These are phyloP conservation scores for Vaccinium vitisidaea DNA, from an alignment of 148 eudicot species.

Conservation along the genomic window DNA sequence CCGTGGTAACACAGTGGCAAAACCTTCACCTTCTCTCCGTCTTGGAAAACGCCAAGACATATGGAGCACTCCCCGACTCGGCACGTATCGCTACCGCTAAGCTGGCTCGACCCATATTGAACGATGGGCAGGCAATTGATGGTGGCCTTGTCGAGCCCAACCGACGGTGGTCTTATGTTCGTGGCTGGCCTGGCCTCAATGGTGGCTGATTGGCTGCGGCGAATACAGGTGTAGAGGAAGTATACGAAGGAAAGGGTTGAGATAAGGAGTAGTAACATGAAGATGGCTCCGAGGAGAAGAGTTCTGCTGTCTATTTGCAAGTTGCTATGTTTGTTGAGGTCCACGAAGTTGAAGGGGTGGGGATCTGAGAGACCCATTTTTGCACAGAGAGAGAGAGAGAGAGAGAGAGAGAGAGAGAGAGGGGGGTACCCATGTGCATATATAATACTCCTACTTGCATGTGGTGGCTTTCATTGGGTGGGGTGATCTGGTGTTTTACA, in stretches of 20 bases:
- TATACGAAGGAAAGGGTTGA: neutral
- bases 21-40: neutral
- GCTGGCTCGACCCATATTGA: constrained; percentile 7
- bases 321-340: constrained; percentile 13
- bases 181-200: neutral
- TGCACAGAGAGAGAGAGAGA: neutral
- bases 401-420: neutral
- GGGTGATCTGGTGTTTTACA: no score
- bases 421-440: neutral
- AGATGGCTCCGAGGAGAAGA: constrained; percentile 11
- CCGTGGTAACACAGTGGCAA: neutral
- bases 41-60: neutral
- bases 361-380: constrained; percentile 18
- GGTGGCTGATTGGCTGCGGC: neutral
- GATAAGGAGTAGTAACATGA: constrained; percentile 9
- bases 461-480: no score
- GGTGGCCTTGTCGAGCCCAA: constrained; percentile 17
- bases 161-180: neutral
- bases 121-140: constrained; percentile 23
- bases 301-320: constrained; percentile 19
- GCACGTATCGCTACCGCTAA: neutral
- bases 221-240: constrained; percentile 18
- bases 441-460: neutral
- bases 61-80: constrained; percentile 26
- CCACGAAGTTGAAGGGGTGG: constrained; percentile 20